Percentiles rank a stretch among this genome's conserved stretches.
Conservation (phyloP, 371 early-diverging fungal genomes). For the Mortierella sp. region DNA sequence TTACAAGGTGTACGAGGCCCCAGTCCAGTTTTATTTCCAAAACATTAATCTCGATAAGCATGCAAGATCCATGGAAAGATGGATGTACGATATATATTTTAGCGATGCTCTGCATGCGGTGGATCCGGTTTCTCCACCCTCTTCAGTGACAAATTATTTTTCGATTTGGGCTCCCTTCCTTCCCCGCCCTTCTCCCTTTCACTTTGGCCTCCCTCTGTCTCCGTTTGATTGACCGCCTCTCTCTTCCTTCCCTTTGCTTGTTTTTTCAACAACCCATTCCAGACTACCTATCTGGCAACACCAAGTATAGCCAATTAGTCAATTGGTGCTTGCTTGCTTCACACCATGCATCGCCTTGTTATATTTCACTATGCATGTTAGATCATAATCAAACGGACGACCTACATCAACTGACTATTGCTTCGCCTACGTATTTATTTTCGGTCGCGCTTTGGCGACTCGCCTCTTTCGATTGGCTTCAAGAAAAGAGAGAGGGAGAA, state of each 20-base stretch:
- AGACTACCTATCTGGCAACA: too few relatives aligned
- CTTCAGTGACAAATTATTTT: background rate
- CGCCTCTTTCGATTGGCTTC: background rate
- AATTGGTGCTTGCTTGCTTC: too few relatives aligned
- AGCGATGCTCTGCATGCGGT: background rate
- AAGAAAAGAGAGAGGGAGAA: background rate
- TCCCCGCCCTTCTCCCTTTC: background rate
- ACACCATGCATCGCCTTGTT: too few relatives aligned
- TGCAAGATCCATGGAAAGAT: too few relatives aligned
- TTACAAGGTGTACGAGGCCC: too few relatives aligned
- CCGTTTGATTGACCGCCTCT: background rate
- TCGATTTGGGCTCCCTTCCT: background rate
- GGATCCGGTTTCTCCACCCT: slow-evolving; percentile 4
- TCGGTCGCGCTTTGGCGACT: background rate
- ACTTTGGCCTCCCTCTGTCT: background rate
- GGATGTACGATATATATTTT: background rate
- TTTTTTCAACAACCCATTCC: background rate
- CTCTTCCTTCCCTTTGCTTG: background rate
- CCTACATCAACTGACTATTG: background rate
- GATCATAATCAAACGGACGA: background rate
- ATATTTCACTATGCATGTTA: too few relatives aligned
- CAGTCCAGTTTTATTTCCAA: too few relatives aligned
- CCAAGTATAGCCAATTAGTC: too few relatives aligned
- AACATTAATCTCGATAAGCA: too few relatives aligned
- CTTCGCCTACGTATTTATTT: background rate